Base-by-base conservation (phyloP, 441 rosid genomes). In the Populus hybrid region DNA sequence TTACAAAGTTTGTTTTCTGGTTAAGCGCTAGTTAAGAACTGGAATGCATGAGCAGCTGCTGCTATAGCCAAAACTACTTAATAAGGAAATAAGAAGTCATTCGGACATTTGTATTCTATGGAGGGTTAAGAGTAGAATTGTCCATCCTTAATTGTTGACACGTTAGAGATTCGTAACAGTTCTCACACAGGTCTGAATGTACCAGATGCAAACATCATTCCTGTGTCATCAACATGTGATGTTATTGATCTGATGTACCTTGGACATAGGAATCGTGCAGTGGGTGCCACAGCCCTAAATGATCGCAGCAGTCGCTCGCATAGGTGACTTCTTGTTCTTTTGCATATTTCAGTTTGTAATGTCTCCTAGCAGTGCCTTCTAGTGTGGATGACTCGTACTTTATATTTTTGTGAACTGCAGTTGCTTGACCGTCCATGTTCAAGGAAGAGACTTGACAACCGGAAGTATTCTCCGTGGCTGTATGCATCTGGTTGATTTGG, bases 271-370 rank as follows among this genome's bases (percentile, higher is more conserved):
- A 92, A 92, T 67, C 97, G 98, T 35, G 96, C 86, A 10, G 96
- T 92, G 24, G 93, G 98, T 59, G 88, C 98, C 72, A 94, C 97
- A 73, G 97, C 98, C 66, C 40, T 94, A 79, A 94, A 94, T 87
- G 98, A 94, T 54, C 90, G 97, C 10, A 94, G 98, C 82, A 94
- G 98, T 81, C 95, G 98, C 70, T 94, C 98, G 76, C 98, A 94
- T 57, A 94, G 98, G 98, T 94, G 73, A 78, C n/a, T 7, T 20
- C 72, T 32, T 57, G 36, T 67, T 63, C 70, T 68, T 84, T 70
- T n/a, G 3, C 57, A 11, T 50, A 38, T 72, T 76, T 72, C 74
- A 69, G 32, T 30, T 30, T 30, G 72, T 69, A 36, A 73, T 72
- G 81, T 70, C 63, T 70, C 5, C 18, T 36, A 50, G 10, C 70